A percentile compares a stretch with the other conserved stretches of the same genome.
Conservation (phyloP, 2,329 filamentous ascomycete species). For the Coniella lustricola region DNA sequence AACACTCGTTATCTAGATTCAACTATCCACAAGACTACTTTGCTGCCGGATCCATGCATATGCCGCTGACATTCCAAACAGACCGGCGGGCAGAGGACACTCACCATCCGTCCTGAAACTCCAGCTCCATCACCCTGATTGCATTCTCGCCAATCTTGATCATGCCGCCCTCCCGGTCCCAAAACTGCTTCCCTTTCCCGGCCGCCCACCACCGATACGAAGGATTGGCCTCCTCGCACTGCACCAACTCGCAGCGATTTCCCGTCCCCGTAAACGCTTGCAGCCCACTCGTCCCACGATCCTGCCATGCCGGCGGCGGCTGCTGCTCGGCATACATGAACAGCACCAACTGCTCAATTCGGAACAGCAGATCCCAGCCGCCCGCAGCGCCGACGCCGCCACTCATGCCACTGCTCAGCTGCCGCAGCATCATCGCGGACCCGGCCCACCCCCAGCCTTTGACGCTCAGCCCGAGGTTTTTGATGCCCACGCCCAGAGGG, state of each 20-base stretch:
- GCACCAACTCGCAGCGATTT: slow-evolving; percentile 15
- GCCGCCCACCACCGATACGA: slow-evolving; percentile 21
- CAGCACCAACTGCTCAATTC: slow-evolving; percentile 25
- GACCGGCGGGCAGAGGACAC: neutral
- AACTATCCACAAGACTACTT: no score
- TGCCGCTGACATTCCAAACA: no score
- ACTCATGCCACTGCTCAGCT: slow-evolving; percentile 13
- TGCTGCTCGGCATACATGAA: slow-evolving; percentile 24
- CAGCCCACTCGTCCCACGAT: slow-evolving; percentile 13
- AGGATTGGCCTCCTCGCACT: slow-evolving; percentile 19
- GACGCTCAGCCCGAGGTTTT: slow-evolving; percentile 23
- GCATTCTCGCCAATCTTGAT: slow-evolving; percentile 19
- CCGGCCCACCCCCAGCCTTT: slow-evolving; percentile 21
- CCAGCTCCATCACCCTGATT: slow-evolving; percentile 24
- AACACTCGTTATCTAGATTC: no score
- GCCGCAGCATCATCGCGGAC: slow-evolving; percentile 20
- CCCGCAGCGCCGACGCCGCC: no score
- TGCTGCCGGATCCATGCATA: no score
- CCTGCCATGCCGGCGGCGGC: slow-evolving; percentile 23
- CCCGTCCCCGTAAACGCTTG: slow-evolving; percentile 1
- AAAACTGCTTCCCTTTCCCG: slow-evolving; percentile 20
- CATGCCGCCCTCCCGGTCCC: slow-evolving; percentile 19
- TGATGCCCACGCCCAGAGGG: slow-evolving; percentile 17
- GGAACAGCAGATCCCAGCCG: slow-evolving; percentile 15
- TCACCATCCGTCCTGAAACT: slow-evolving; percentile 23